phyloP scores from a whole-genome alignment of 164 flowering plant genomes.

The Annona squamosa region DNA sequence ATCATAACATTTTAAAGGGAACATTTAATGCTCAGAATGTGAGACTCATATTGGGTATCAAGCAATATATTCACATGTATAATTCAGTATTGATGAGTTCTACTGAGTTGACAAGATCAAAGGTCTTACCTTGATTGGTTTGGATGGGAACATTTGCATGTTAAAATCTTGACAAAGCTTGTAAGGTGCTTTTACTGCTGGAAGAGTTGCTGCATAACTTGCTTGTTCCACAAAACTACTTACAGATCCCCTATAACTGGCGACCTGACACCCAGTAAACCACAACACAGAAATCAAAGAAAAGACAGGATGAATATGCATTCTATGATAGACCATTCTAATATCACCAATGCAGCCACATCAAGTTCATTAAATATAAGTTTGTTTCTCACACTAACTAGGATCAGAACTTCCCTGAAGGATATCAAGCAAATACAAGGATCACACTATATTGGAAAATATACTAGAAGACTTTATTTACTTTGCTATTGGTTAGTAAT shows the following conservation, averaged over 20 bases:
- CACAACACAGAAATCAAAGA: not conserved
- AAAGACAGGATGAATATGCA: not conserved
- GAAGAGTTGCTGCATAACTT: conserved; percentile 48
- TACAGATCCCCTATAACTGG: conserved; percentile 77
- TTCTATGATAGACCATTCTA: no score
- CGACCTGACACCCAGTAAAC: conserved; percentile 50
- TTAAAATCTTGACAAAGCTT: conserved; percentile 67
- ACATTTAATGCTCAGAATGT: not conserved
- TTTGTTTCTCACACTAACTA: not conserved
- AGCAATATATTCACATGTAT: not conserved
- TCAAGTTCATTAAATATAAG: not conserved
- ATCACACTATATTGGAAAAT: no score
- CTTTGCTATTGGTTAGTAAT: no score
- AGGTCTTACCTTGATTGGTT: conserved; percentile 62
- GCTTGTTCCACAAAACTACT: conserved; percentile 97
- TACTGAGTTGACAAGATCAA: not conserved
- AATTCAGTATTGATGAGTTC: not conserved
- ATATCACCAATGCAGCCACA: not conserved
- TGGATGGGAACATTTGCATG: conserved; percentile 49
- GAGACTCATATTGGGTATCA: not conserved
- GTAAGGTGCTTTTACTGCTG: conserved; percentile 53
- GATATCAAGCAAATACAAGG: no score
- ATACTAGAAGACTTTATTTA: no score
- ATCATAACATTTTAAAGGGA: not conserved
- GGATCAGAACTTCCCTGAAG: no score